Evolutionary conservation across 2,329 filamentous ascomycete genomes (phyloP), one percentile per base, ranked within the genome.

Genomic region (Triangularia setosa): DNA sequence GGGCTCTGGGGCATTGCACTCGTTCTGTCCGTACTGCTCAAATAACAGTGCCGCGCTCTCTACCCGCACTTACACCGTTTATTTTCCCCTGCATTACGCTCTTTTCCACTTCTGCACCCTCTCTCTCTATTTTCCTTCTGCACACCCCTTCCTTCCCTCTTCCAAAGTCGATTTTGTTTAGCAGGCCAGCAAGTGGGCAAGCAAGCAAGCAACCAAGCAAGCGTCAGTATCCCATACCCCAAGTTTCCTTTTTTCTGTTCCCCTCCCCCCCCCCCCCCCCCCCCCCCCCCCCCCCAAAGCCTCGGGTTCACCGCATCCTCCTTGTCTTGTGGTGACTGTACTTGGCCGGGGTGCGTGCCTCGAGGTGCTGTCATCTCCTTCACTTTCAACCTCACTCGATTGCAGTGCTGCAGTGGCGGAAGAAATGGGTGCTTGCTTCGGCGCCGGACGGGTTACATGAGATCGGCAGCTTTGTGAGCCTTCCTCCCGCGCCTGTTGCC

Each of bases 341-440:
- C 40, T 48, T 48, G 40, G 40, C 40, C 40, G 12, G 40, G 40
- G 40, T 21, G 40, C 1, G 40, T 48, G 40, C 40, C 18, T 18
- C 40, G 40, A 48, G 18, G 6, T 48, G 18, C 40, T 48, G 40
- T 48, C n/a, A 21, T 48, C 18, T 48, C n/a, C 7, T 18, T 48
- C 40, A 21, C 21, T 21, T 48, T 48, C n/a, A 48, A 48, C 61
- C 61, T 59, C 55, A 59, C 55, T 18, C 27, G 25, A 54, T 58
- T 58, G 60, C 62, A 59, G 52, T 55, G 52, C 23, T 58, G 54
- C 64, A 58, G 54, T 65, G 58, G 64, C 60, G 62, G 59, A 64
- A 71, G 66, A 64, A 74, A 78, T 76, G 76, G 74, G 72, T 77
- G 71, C 72, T 73, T 72, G 73, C 71, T 72, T 74, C 72, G 72